These are phyloP conservation scores for Candida coquimbonensis DNA, from an alignment of 805 yeast genomes.

Conservation along the genomic window DNA sequence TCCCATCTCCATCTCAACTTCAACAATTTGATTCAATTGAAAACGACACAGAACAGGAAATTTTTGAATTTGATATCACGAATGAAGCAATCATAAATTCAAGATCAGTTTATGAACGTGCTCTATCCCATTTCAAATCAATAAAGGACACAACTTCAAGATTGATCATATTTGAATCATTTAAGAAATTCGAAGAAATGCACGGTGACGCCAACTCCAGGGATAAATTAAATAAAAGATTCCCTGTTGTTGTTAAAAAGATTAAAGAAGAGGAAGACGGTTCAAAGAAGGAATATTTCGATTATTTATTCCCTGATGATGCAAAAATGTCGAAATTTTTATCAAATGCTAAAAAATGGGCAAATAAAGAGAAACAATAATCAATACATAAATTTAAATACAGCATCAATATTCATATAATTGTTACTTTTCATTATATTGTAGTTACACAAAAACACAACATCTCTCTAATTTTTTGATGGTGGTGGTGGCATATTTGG, in stretches of 20 bases:
- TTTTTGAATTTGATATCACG: slow-evolving; percentile 41
- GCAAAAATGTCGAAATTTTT: slow-evolving; percentile 32
- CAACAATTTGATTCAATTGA: slow-evolving; percentile 35
- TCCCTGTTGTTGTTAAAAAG: slow-evolving; percentile 49
- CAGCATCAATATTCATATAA: too few species aligned
- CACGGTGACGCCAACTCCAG: slow-evolving; percentile 46
- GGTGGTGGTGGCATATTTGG: slow-evolving; percentile 2
- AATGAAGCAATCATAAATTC: slow-evolving; percentile 45
- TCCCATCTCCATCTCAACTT: slow-evolving; percentile 52
- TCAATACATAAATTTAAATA: neutral
- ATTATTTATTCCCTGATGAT: slow-evolving; percentile 65
- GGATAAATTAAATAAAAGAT: slow-evolving; percentile 32
- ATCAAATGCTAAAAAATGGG: slow-evolving; percentile 46
- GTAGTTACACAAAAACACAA: too few species aligned
- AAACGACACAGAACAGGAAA: neutral
- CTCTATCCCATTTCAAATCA: slow-evolving; percentile 37
- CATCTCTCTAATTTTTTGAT: neutral
- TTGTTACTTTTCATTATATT: neutral
- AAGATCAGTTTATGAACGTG: slow-evolving; percentile 51
- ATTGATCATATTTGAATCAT: slow-evolving; percentile 48
- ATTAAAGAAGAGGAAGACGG: slow-evolving; percentile 36
- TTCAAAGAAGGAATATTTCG: slow-evolving; percentile 46
- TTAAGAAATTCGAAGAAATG: slow-evolving; percentile 53
- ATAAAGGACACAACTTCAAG: slow-evolving; percentile 36
- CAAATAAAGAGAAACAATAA: slow-evolving; percentile 19